Conservation (phyloP, 139 green algal species). For the Mychonastes homosphaera region DNA sequence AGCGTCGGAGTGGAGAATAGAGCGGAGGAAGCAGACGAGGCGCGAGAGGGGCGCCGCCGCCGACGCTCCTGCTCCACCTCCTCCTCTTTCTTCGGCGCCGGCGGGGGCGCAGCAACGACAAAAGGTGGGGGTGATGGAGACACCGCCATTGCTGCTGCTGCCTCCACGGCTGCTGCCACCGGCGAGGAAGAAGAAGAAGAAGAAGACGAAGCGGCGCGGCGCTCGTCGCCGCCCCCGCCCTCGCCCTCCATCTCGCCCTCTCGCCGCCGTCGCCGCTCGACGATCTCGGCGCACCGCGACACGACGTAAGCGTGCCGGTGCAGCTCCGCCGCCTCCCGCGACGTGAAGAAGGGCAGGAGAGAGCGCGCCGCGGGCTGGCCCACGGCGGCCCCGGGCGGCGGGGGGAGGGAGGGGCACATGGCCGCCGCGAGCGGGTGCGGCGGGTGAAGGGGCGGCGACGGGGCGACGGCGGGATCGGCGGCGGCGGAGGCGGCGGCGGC, state of each 20-base stretch:
- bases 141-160: too few species aligned
- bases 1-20: too few species aligned
- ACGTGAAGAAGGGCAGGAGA: constrained; percentile 4
- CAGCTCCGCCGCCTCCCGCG: constrained; percentile 1
- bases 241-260: not conserved
- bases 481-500: not conserved
- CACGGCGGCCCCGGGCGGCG: not conserved
- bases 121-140: too few species aligned
- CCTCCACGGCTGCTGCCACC: not conserved
- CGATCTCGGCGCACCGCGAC: not conserved
- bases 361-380: too few species aligned
- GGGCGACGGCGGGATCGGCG: not conserved
- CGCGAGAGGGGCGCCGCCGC: too few species aligned
- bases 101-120: not conserved
- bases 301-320: not conserved
- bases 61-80: too few species aligned
- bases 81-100: not conserved
- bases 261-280: not conserved
- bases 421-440: not conserved
- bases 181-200: too few species aligned
- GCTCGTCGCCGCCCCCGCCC: not conserved
- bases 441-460: not conserved
- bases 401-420: not conserved
- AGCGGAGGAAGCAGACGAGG: too few species aligned
- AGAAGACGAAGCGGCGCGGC: not conserved